A percentile compares a stretch with the other conserved stretches of the same genome.
These are phyloP conservation scores for Pseudocercospora cruenta DNA, from an alignment of 2,329 filamentous ascomycete species.

Conservation along the genomic window DNA sequence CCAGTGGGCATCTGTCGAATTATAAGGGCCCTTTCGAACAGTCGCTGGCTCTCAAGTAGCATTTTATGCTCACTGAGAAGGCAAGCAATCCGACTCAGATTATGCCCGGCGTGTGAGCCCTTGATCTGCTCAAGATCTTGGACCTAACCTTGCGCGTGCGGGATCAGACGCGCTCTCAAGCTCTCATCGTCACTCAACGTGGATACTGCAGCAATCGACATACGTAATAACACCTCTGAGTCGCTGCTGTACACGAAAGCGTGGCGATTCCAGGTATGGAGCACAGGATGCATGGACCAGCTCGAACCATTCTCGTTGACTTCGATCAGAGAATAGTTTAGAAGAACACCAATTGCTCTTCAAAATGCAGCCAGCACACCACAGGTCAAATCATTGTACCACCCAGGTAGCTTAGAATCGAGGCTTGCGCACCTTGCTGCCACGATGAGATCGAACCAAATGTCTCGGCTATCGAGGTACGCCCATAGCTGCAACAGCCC, in stretches of 20 bases:
- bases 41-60: not conserved
- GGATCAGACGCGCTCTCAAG: not conserved
- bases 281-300: not conserved
- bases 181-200: not conserved
- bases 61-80: not conserved
- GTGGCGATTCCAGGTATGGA: not conserved
- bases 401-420: not conserved
- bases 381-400: not conserved
- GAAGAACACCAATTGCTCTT: not conserved
- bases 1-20: not conserved
- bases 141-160: not conserved
- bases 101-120: not conserved
- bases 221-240: not conserved
- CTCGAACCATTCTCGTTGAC: not conserved
- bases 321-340: not conserved
- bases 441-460: not conserved
- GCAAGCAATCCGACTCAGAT: not conserved
- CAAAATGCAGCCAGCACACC: not conserved
- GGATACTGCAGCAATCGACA: not conserved
- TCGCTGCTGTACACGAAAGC: not conserved
- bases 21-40: not conserved
- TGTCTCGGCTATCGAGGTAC: not conserved
- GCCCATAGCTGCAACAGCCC: not conserved
- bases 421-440: not conserved
- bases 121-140: not conserved